Evolutionary conservation across 306 rosid species (phyloP).

Genomic region (Arachis stenosperma): DNA sequence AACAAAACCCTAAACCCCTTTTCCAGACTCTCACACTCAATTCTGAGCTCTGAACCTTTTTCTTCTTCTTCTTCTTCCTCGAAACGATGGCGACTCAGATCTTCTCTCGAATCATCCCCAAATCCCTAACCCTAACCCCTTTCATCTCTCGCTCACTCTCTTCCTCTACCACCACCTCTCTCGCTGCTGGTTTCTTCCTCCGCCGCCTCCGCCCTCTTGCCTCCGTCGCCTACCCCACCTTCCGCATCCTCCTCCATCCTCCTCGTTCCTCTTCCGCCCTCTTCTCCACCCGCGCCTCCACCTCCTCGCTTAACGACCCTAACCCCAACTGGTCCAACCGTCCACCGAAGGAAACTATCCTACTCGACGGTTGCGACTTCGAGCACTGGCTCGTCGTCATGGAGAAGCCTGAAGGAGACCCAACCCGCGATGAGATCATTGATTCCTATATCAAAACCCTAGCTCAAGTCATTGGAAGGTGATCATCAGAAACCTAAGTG

Average conservation of each 20-base stretch:
- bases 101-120: constrained; percentile 60
- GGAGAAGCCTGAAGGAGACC: constrained; percentile 80
- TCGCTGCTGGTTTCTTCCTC: constrained; percentile 52
- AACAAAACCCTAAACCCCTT: constrained; percentile 44
- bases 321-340: constrained; percentile 95
- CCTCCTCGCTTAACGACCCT: constrained; percentile 89
- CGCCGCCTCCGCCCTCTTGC: constrained; percentile 77
- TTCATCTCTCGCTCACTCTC: constrained; percentile 46
- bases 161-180: constrained; percentile 22
- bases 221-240: constrained; percentile 46
- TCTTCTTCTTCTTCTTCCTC: not conserved
- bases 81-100: constrained; percentile 67
- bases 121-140: constrained; percentile 51
- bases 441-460: constrained; percentile 78
- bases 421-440: constrained; percentile 82
- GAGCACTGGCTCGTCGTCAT: constrained; percentile 97
- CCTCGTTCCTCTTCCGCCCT: constrained; percentile 39
- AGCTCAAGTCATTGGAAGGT: constrained; percentile 78
- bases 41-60: not conserved
- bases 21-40: not conserved
- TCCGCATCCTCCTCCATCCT: constrained; percentile 24
- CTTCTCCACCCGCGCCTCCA: constrained; percentile 75
- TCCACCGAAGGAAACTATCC: constrained; percentile 89
- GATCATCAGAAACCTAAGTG: not conserved
- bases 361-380: constrained; percentile 95